Base-by-base conservation (phyloP, 2,329 filamentous ascomycete species). In the Rhinocladiella similis region DNA sequence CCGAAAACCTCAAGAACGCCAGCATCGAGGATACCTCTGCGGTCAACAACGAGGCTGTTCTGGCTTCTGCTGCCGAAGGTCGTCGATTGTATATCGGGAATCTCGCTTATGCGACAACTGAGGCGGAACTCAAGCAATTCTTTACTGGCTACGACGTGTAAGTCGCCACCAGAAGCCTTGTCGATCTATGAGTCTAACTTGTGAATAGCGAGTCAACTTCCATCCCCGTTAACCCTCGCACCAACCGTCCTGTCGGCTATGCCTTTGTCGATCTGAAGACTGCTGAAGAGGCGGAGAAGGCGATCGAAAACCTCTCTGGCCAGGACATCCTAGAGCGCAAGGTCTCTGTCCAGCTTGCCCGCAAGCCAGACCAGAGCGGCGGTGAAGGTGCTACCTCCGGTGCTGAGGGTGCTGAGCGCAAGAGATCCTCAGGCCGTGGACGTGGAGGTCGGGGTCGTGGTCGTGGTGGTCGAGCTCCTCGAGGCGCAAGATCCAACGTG, bases 71-170 rank as follows among this genome's bases (percentile, higher is more conserved):
- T 78, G 92, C 93, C 79, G 94, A 99, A 84, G 93, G 94, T 78
- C 91, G 94, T 83, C 74, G 94, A 82, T 89, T 99, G 72, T 99
- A 99, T 83, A 97, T 99, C 83, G 94, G 94, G 84, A 99, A 99
- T 85, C 90, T 99, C 86, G 94, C 94, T 73, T 99, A 99, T 79
- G 92, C 93, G 88, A 97, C 94, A 87, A 96, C 91, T 78, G 94
- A 97, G 90, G 94, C 90, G 88, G 91, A 97, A 88, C 91, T 99
- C 85, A 96, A 95, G 85, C 90, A 94, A 71, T 99, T 99, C 86
- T 99, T 99, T 89, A 93, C 94, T 85, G 90, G 88, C 79, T 97
- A 96, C 85, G 89, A 94, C 83, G 91, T 99, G 94, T 99, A 85
- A 85, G 93, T 90, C 56, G 60, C 53, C 64, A 55, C 49, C 54